Evolutionary conservation across 441 rosid species (phyloP), one percentile per base, ranked within the genome.

Genomic region (Metrosideros polymorpha): DNA sequence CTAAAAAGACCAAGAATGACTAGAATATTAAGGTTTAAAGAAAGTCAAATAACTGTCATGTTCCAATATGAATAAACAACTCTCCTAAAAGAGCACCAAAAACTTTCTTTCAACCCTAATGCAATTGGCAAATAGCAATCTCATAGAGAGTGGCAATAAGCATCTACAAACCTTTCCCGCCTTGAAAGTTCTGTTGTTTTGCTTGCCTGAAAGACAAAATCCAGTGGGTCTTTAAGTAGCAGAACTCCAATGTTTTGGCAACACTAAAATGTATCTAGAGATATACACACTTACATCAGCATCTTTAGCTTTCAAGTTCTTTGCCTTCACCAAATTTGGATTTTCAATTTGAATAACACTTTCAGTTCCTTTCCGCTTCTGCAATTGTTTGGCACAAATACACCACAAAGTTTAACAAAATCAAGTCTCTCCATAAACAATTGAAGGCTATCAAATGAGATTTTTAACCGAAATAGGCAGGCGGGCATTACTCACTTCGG

Each of bases 181-280:
- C 98, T 95, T 17, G 99, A 96, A 87, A 98, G 98, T 91, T 96
- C 99, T 30, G 98, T 93, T n/a, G 97, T 93, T 89, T 90, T 95
- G 84, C 91, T 94, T 63, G 86, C 77, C 99, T 95, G 90, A 45
- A 89, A 53, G 86, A 6, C 15, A 75, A 35, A 61, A 85, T 9
- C 85, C 24, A 82, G 15, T 52, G 39, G n/a, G 1, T 4, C 47
- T 56, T 55, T 55, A 45, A 76, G 22, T 45, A 82, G 53, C 29
- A 86, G 30, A 35, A 43, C n/a, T 54, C 19, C 79, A 85, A 85
- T 52, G 32, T 2, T 71, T 18, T 85, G 47, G 59, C 47, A 85
- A 6, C 54, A 35, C 63, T 19, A 77, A 66, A 22, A 75, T 6
- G 30, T 50, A 53, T 53, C 14, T 6, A 87, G 14, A 55, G 63